These are phyloP conservation scores for Lasiosphaeris hirsuta DNA, from an alignment of 495 filamentous ascomycete genomes.

Conservation along the genomic window DNA sequence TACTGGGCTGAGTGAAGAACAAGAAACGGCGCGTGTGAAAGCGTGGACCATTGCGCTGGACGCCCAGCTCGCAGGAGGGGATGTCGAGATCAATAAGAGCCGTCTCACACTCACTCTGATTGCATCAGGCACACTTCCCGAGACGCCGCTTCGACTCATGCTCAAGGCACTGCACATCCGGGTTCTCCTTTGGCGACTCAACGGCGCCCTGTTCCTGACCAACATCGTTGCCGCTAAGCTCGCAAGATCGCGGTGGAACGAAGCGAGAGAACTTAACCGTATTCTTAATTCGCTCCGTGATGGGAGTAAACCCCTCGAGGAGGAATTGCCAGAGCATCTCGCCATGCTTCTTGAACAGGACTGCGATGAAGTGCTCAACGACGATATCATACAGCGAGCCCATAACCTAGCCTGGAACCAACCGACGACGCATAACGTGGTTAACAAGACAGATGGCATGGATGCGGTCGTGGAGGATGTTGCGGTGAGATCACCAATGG, in stretches of 20 bases:
- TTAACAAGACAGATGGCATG: constrained; percentile 64
- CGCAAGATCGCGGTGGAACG: constrained; percentile 74
- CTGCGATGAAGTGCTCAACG: constrained; percentile 73
- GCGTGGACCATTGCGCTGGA: constrained; percentile 94
- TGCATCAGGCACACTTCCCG: constrained; percentile 81
- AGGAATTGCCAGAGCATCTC: constrained; percentile 74
- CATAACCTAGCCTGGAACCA: constrained; percentile 90
- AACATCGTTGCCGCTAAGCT: constrained; percentile 59
- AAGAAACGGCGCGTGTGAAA: constrained; percentile 83
- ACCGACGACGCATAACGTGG: constrained; percentile 62
- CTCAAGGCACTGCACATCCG: constrained; percentile 89
- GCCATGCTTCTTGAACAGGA: constrained; percentile 68
- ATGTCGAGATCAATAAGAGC: constrained; percentile 83
- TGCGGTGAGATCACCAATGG: constrained; percentile 81
- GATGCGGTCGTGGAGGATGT: constrained; percentile 83
- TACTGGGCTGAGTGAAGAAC: constrained; percentile 76
- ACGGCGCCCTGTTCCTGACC: constrained; percentile 21
- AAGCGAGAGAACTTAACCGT: constrained; percentile 64
- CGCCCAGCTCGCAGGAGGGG: constrained; percentile 91
- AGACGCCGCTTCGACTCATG: constrained; percentile 82
- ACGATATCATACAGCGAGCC: constrained; percentile 75
- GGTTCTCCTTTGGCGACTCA: constrained; percentile 76
- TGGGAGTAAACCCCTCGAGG: constrained; percentile 46
- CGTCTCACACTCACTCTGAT: constrained; percentile 83
- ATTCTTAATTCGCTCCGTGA: constrained; percentile 49